A percentile compares a stretch with the other conserved stretches of the same genome.
Conservation (phyloP, 179 eudicot genomes). For the Beta lomatogona region DNA sequence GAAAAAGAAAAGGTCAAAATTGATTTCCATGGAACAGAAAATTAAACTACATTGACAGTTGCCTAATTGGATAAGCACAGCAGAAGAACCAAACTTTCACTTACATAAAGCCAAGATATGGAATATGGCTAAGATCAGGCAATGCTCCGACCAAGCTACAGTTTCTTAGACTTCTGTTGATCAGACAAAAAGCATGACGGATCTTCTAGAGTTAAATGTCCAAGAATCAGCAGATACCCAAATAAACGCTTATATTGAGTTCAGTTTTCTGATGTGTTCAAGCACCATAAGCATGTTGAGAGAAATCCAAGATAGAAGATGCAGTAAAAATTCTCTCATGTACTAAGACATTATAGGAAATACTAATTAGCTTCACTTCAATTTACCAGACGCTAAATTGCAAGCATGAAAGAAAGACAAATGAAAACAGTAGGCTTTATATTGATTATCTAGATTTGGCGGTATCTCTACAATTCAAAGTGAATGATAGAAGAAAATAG, state of each 20-base stretch:
- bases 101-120: conserved; percentile 62
- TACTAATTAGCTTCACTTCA: background rate
- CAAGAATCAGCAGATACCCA: background rate
- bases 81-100: conserved; percentile 26
- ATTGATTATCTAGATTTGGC: background rate
- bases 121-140: conserved; percentile 66
- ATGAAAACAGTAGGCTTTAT: background rate
- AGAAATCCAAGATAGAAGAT: background rate
- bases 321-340: too few relatives aligned
- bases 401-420: background rate
- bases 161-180: conserved; percentile 64
- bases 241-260: background rate
- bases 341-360: too few relatives aligned
- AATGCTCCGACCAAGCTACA: conserved; percentile 53
- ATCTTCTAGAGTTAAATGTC: background rate
- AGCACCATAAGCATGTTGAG: background rate
- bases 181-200: conserved; percentile 12
- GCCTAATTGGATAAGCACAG: background rate
- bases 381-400: background rate
- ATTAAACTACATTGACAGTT: background rate
- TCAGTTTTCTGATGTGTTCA: background rate
- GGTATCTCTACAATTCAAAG: background rate
- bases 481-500: background rate
- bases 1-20: conserved; percentile 13
- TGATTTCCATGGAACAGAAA: conserved; percentile 1